Percentiles rank a stretch among this genome's conserved stretches.
These are phyloP conservation scores for Trametes pubescens DNA, from an alignment of 1,284 basidiomycete species.

Conservation along the genomic window DNA sequence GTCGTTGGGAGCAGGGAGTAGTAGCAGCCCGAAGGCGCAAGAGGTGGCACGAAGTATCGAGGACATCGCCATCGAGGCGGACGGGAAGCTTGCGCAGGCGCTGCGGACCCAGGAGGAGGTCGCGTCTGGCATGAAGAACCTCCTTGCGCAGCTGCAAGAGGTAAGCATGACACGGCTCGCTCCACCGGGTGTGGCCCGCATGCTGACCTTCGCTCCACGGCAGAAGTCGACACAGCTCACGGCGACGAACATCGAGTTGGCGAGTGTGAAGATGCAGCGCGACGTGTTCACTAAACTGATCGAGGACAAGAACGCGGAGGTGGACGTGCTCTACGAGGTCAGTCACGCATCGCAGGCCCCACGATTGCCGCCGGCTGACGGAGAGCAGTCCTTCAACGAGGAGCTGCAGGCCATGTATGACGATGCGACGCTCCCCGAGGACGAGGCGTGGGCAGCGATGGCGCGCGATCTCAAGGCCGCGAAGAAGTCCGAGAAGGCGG, in stretches of 20 bases:
- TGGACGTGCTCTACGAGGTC: constrained; percentile 92
- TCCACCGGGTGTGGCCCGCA: not conserved
- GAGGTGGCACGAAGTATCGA: constrained; percentile 52
- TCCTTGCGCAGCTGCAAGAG: constrained; percentile 64
- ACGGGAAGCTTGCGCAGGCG: constrained; percentile 60
- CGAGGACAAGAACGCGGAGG: constrained; percentile 80
- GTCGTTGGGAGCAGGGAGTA: constrained; percentile 32
- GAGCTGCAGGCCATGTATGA: constrained; percentile 91
- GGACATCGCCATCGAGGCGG: constrained; percentile 63
- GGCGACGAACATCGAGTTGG: constrained; percentile 67
- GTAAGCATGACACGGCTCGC: constrained; percentile 46
- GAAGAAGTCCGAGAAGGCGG: constrained; percentile 77
- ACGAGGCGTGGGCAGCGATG: constrained; percentile 82
- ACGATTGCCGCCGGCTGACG: constrained; percentile 19
- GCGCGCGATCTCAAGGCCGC: constrained; percentile 73
- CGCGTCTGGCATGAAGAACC: constrained; percentile 54
- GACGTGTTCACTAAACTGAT: constrained; percentile 81
- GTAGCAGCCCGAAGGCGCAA: constrained; percentile 33
- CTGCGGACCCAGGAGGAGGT: constrained; percentile 61
- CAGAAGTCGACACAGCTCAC: constrained; percentile 60
- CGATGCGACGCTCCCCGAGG: constrained; percentile 78
- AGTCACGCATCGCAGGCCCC: constrained; percentile 36
- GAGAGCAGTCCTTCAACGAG: constrained; percentile 84
- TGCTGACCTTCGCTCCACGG: constrained; percentile 48
- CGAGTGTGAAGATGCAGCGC: constrained; percentile 74